Percentiles rank a stretch among this genome's conserved stretches.
phyloP scores from a whole-genome alignment of 352 stramenopile species.

The Phytophthora rubi region DNA sequence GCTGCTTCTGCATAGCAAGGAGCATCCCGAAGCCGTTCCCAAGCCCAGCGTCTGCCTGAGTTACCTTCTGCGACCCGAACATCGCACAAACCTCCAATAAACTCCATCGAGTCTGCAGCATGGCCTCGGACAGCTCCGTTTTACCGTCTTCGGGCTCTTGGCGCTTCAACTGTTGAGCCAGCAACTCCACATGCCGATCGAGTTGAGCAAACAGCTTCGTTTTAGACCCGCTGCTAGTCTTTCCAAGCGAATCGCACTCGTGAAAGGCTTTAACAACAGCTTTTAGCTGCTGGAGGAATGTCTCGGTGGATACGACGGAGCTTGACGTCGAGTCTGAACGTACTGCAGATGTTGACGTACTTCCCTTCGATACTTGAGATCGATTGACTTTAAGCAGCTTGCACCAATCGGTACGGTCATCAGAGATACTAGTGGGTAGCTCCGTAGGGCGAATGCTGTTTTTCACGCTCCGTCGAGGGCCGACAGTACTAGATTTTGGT shows the following conservation, averaged over 20 bases:
- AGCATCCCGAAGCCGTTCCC: constrained; percentile 48
- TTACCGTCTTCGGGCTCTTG: constrained; percentile 34
- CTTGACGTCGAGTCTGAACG: constrained; percentile 3
- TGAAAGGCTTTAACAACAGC: constrained; percentile 60
- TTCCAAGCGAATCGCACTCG: constrained; percentile 24
- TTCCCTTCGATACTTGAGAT: constrained; percentile 13
- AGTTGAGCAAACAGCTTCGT: constrained; percentile 56
- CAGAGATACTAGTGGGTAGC: constrained; percentile 54
- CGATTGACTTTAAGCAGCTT: constrained; percentile 62
- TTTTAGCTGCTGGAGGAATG: constrained; percentile 62
- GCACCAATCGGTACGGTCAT: constrained; percentile 70
- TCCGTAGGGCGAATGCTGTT: constrained; percentile 59
- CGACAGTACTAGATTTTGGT: not conserved
- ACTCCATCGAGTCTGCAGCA: constrained; percentile 58
- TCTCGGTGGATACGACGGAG: constrained; percentile 37
- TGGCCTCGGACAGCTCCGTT: constrained; percentile 25
- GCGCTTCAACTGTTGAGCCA: constrained; percentile 51
- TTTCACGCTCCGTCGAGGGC: constrained; percentile 17
- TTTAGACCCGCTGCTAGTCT: constrained; percentile 21
- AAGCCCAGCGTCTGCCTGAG: constrained; percentile 37
- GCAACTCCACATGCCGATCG: constrained; percentile 58
- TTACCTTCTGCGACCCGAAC: constrained; percentile 53
- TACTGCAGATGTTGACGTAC: not conserved
- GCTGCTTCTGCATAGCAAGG: constrained; percentile 54
- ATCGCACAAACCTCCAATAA: constrained; percentile 58